phyloP scores from a whole-genome alignment of 805 yeast genomes.

The Cyberlindnera saturnus region DNA sequence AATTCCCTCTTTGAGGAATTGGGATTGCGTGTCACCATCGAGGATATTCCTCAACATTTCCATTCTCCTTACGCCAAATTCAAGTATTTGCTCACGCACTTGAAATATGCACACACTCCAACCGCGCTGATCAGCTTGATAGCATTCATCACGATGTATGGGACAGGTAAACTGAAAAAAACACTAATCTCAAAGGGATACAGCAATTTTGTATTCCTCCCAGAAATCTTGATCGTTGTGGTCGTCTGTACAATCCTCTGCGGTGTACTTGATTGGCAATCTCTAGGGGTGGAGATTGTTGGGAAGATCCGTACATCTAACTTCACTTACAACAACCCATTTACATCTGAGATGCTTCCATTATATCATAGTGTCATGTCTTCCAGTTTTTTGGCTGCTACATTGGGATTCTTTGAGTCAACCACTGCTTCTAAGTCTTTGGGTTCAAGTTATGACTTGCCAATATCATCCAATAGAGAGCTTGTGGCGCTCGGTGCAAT shows the following conservation, averaged over 20 bases:
- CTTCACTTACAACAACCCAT: conserved; percentile 51
- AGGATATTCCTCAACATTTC: conserved; percentile 43
- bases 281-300: conserved; percentile 57
- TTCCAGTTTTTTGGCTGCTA: conserved; percentile 73
- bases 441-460: conserved; percentile 63
- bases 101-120: conserved; percentile 42
- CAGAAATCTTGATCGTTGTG: conserved; percentile 72
- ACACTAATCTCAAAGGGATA: conserved; percentile 23
- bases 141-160: conserved; percentile 41
- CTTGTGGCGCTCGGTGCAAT: conserved; percentile 81
- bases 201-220: conserved; percentile 55
- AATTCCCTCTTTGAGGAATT: conserved; percentile 70
- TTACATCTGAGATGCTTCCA: conserved; percentile 38
- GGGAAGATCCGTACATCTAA: conserved; percentile 57
- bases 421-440: conserved; percentile 88
- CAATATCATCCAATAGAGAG: conserved; percentile 83
- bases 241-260: conserved; percentile 55
- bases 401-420: conserved; percentile 87
- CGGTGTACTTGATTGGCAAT: conserved; percentile 45
- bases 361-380: conserved; percentile 51
- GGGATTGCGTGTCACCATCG: conserved; percentile 50
- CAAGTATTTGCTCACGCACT: conserved; percentile 46
- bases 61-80: conserved; percentile 72
- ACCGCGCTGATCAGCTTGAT: conserved; percentile 55
- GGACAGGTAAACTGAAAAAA: conserved; percentile 38